Percentiles rank a stretch among this genome's conserved stretches.
Evolutionary conservation across 768 basidiomycete species (phyloP).

Genomic region (Flagelloscypha sp.): DNA sequence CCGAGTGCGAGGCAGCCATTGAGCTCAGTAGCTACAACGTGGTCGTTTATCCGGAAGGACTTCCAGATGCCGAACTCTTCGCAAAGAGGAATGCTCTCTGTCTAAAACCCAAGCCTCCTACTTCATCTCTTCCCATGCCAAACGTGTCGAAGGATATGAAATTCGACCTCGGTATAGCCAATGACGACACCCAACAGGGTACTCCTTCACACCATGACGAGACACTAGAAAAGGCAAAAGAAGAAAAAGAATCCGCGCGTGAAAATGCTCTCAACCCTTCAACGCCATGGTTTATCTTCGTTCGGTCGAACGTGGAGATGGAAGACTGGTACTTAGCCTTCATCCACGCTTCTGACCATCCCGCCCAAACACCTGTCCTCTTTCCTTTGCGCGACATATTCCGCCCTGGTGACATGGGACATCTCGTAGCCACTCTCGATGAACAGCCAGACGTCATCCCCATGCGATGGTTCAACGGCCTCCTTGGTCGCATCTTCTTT

Average conservation of each 20-base stretch:
- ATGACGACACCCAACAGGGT: slow-evolving; percentile 15
- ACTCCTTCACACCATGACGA: slow-evolving; percentile 23
- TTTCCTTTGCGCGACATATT: slow-evolving; percentile 59
- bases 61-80: slow-evolving; percentile 84
- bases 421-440: slow-evolving; percentile 79
- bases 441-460: slow-evolving; percentile 93
- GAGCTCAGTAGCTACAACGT: slow-evolving; percentile 77
- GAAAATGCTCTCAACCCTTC: slow-evolving; percentile 44
- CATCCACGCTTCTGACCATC: slow-evolving; percentile 61
- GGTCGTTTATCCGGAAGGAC: slow-evolving; percentile 61
- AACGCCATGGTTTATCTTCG: slow-evolving; percentile 90
- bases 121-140: slow-evolving; percentile 30
- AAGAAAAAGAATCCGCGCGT: slow-evolving; percentile 31
- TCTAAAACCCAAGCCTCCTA: slow-evolving; percentile 43
- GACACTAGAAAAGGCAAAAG: slow-evolving; percentile 34
- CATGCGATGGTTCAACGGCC: slow-evolving; percentile 94
- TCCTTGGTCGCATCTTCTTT: slow-evolving; percentile 89
- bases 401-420: slow-evolving; percentile 68
- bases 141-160: slow-evolving; percentile 49
- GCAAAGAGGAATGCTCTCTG: slow-evolving; percentile 86
- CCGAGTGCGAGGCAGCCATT: slow-evolving; percentile 86
- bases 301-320: slow-evolving; percentile 83
- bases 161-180: slow-evolving; percentile 14
- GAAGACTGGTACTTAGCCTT: slow-evolving; percentile 94
- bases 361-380: slow-evolving; percentile 54